Base-by-base conservation (phyloP, 2,329 filamentous ascomycete genomes). In the Neurospora sp. region DNA sequence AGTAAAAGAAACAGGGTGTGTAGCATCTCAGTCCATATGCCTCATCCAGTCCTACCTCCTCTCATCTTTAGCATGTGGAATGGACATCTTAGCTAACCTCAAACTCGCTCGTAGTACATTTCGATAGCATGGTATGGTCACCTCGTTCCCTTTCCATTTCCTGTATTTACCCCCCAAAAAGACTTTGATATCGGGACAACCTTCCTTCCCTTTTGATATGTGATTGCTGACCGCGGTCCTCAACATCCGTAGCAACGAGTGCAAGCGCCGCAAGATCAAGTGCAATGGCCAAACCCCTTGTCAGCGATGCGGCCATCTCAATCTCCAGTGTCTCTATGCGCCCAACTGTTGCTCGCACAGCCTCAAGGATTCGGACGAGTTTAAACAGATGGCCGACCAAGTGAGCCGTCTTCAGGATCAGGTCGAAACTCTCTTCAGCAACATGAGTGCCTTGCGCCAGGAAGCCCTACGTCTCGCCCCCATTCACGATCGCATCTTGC, bases 341-440 rank as follows among this genome's bases (percentile, higher is more conserved):
- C 85, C 88, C 15, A 90, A 90, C 76, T 90, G 89, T 78, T 90
- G 87, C 77, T 82, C 87, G 72, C 94, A 88, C 82, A 93, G 88
- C 79, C 93, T 97, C 85, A 96, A 95, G 79, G 94, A 97, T 76
- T 93, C 93, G 66, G 92, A 96, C 10, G 94, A 97, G 78, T 97
- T 93, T 83, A 92, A 89, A 77, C 86, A 89, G 43, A 93, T 97
- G 89, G 87, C 89, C 69, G 84, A 86, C 40, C 91, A 96, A 74
- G 88, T 97, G 71, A 82, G 83, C 11, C 85, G 86, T 9, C 85
- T 97, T 33, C 93, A 97, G 79, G 90, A 95, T 69, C 93, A 97
- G 80, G 91, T 97, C 76, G 90, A 92, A 71, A 86, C 86, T 73
- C 86, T 98, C 39, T 92, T 90, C 77, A 87, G 87, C 71, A 91